These are phyloP conservation scores for Penicillium expansum DNA, from an alignment of 2,329 filamentous ascomycete species.

Conservation along the genomic window DNA sequence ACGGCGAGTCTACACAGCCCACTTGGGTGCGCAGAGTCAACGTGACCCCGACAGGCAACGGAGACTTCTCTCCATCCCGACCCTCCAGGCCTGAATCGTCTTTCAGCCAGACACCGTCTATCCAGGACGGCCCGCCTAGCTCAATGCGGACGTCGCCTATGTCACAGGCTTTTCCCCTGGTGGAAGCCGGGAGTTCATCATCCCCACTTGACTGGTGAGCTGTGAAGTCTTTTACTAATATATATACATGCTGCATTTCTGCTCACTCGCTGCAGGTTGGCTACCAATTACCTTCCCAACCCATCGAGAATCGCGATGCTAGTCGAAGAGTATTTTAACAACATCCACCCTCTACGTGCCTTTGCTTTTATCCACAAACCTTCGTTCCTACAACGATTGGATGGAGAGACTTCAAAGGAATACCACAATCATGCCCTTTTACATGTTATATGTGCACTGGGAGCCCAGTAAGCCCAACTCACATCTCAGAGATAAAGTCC, in stretches of 20 bases:
- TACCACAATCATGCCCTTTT: constrained; percentile 15
- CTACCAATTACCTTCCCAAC: constrained; percentile 9
- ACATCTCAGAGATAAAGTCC: no score
- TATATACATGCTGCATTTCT: no score
- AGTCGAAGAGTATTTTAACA: constrained; percentile 23
- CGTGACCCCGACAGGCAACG: not conserved
- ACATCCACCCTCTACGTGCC: constrained; percentile 21
- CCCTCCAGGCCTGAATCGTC: not conserved
- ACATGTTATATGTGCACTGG: constrained; percentile 22
- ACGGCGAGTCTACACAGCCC: constrained; percentile 20
- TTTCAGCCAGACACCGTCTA: not conserved
- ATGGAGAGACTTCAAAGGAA: constrained; percentile 5
- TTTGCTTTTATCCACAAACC: constrained; percentile 24
- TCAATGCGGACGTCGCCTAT: not conserved
- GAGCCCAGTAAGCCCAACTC: constrained; percentile 17
- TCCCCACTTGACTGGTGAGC: constrained; percentile 16
- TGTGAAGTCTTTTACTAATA: not conserved
- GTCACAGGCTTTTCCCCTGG: not conserved
- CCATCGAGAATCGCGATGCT: constrained; percentile 11
- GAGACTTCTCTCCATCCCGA: not conserved
- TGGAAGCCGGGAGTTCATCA: not conserved
- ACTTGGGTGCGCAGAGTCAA: constrained; percentile 20
- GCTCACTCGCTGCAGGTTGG: constrained; percentile 9
- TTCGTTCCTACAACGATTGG: constrained; percentile 17
- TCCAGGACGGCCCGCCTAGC: no score